Base-by-base conservation (phyloP, 2,329 filamentous ascomycete species). In the Fusarium sp. region DNA sequence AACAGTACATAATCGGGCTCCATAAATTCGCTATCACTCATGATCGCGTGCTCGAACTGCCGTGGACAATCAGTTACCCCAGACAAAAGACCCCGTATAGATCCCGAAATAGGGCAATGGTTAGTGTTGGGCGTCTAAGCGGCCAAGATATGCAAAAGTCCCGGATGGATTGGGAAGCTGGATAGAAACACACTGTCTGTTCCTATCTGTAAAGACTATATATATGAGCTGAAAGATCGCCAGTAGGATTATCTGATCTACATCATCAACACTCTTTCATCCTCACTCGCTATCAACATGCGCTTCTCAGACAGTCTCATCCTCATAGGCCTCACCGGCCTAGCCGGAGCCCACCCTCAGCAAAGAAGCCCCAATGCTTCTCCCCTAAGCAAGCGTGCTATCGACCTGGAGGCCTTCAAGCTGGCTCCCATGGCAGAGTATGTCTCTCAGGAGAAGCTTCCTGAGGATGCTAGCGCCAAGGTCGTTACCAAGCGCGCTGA, bases 361-460 rank as follows among this genome's bases (percentile, higher is more conserved):
- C 70, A 61, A 60, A 71, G 75, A 51, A 41, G 73, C 4, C 74
- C 77, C 18, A 72, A 75, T 40, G 55, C 66, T 38, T 65, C 70
- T 3, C 54, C 58, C 8, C 49, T 79, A 12, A 59, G 64, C 38
- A 78, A 76, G 67, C 75, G 79, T 20, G 77, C 74, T 11, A 55
- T 81, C 10, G 78, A 81, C 52, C 47, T 81, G 34, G 72, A 76
- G 30, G 71, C 76, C 29, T 81, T 77, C 68, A 74, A 75, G 44
- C 66, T 81, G 57, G 76, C 77, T 0, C 73, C 74, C 9, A 65
- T 77, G 22, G 72, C 79, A 8, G 69, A 76, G 20, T 81, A 81
- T 44, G 71, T 74, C 3, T 20, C 66, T 20, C 67, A 72, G 10
- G 61, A 71, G 1, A 44, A 72, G 9, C 65, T 76, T 13, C 54